Conservation (phyloP, 1,139 yeast genomes). For the Zygosaccharomyces sapae region DNA sequence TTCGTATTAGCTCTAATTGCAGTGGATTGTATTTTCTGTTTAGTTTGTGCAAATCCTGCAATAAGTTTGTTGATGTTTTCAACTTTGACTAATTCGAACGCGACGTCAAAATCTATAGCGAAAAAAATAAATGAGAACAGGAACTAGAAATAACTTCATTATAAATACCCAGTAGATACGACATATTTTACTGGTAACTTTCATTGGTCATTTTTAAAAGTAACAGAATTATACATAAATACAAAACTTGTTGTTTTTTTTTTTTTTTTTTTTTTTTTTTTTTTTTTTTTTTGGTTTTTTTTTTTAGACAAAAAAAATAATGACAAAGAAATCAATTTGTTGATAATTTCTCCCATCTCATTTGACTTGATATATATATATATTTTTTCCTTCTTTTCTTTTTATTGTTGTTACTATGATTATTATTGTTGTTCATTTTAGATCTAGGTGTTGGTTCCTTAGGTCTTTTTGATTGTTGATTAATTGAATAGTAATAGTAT, state of each 20-base stretch:
- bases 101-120: neutral
- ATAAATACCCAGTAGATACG: neutral
- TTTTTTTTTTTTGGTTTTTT: neutral
- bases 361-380: neutral
- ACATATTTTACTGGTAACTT: too few relatives aligned
- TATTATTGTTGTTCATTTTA: neutral
- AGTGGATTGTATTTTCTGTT: too few relatives aligned
- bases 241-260: neutral
- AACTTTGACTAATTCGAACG: neutral
- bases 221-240: conserved; percentile 1
- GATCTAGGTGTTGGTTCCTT: too few relatives aligned
- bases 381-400: neutral
- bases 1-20: too few relatives aligned
- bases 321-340: neutral
- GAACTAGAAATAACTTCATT: too few relatives aligned
- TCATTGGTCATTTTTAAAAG: neutral
- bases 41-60: neutral
- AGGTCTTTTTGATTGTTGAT: neutral
- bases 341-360: neutral
- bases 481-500: neutral
- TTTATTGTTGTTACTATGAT: neutral
- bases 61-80: neutral
- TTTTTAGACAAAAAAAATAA: neutral
- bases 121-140: too few relatives aligned
- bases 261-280: neutral